phyloP scores from a whole-genome alignment of 2,329 filamentous ascomycete species.

The Coniochaeta prunicola region DNA sequence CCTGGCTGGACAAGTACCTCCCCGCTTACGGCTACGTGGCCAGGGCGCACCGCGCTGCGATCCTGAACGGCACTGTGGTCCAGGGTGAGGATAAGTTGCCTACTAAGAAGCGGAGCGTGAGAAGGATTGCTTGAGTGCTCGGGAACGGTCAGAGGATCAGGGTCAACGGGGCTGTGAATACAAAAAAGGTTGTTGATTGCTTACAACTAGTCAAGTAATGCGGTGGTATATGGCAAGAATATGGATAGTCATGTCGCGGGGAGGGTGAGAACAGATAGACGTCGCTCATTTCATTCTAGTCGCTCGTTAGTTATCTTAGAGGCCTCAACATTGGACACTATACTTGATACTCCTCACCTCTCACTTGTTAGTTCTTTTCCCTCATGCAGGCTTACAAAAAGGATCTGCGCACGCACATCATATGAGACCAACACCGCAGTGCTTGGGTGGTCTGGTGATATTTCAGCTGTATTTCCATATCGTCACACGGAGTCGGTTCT shows the following conservation, averaged over 20 bases:
- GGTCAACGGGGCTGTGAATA: background rate
- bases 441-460: no score
- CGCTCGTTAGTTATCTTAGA: background rate
- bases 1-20: constrained; percentile 57
- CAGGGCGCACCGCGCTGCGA: constrained; percentile 51
- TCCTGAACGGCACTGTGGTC: constrained; percentile 50
- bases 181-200: background rate
- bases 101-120: background rate
- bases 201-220: background rate
- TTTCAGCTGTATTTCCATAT: background rate
- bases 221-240: background rate
- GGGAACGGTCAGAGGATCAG: no score
- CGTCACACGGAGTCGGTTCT: background rate
- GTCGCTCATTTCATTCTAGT: background rate
- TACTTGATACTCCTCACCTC: background rate
- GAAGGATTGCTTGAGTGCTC: background rate
- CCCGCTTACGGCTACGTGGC: constrained; percentile 60
- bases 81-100: constrained; percentile 39
- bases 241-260: background rate
- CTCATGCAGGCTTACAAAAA: background rate
- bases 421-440: background rate
- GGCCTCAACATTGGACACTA: background rate
- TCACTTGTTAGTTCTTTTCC: background rate
- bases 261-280: background rate
- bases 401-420: background rate